Conservation (phyloP, 352 stramenopile species). For the Pythium rishiriense region DNA sequence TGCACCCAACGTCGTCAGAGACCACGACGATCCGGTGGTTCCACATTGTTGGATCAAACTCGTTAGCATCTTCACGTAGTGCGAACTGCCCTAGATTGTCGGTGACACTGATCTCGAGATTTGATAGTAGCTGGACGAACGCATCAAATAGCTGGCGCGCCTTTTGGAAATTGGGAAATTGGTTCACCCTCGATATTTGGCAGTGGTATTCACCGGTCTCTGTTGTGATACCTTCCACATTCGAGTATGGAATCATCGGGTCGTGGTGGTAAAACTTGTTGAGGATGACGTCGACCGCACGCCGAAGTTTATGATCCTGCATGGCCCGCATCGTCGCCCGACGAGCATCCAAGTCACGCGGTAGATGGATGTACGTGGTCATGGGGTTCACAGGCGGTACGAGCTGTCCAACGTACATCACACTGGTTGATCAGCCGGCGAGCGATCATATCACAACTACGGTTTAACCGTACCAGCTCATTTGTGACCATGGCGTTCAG, state of each 20-base stretch:
- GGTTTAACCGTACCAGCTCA: conserved; percentile 1
- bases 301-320: conserved; percentile 40
- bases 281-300: conserved; percentile 6
- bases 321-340: conserved; percentile 13
- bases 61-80: conserved; percentile 36
- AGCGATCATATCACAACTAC: neutral
- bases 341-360: conserved; percentile 1
- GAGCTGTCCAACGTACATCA: neutral
- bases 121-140: neutral
- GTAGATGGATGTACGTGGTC: conserved; percentile 16
- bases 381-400: conserved; percentile 11
- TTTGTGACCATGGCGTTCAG: conserved; percentile 16
- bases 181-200: conserved; percentile 16
- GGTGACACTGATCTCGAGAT: conserved; percentile 42
- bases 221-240: conserved; percentile 6
- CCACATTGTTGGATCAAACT: conserved; percentile 24
- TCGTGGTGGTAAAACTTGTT: neutral
- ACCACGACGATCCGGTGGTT: conserved; percentile 36
- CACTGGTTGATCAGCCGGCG: neutral
- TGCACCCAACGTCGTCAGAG: conserved; percentile 23
- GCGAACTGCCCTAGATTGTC: conserved; percentile 39
- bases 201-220: conserved; percentile 9
- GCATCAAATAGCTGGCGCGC: conserved; percentile 44
- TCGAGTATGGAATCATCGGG: conserved; percentile 1
- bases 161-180: conserved; percentile 37